phyloP scores from a whole-genome alignment of 495 filamentous ascomycete species.

The Niebla homalea region DNA sequence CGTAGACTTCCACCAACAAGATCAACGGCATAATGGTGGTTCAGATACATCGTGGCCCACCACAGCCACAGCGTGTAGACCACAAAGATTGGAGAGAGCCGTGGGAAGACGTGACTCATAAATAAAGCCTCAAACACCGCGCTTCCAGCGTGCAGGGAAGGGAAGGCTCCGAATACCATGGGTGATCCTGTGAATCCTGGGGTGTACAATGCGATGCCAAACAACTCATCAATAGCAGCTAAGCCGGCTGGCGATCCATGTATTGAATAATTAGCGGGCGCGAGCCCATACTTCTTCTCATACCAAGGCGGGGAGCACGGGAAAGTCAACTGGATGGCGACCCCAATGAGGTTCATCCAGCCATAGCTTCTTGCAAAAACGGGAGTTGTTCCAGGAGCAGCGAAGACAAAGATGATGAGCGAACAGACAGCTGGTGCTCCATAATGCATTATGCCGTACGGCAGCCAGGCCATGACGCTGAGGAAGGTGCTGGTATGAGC shows the following conservation, averaged over 20 bases:
- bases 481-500: slow-evolving; percentile 70
- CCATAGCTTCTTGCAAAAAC: slow-evolving; percentile 79
- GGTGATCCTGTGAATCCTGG: slow-evolving; percentile 78
- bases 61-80: slow-evolving; percentile 82
- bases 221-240: slow-evolving; percentile 72
- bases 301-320: slow-evolving; percentile 95
- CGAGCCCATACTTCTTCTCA: slow-evolving; percentile 76
- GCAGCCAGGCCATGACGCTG: slow-evolving; percentile 82
- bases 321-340: slow-evolving; percentile 74
- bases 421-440: slow-evolving; percentile 67
- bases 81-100: slow-evolving; percentile 59
- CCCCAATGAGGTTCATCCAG: slow-evolving; percentile 79
- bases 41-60: slow-evolving; percentile 98
- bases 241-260: slow-evolving; percentile 75
- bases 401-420: slow-evolving; percentile 69
- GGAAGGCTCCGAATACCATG: slow-evolving; percentile 88
- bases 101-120: slow-evolving; percentile 80
- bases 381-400: slow-evolving; percentile 69
- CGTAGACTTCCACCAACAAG: slow-evolving; percentile 69
- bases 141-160: slow-evolving; percentile 73
- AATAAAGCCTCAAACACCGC: slow-evolving; percentile 85
- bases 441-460: slow-evolving; percentile 83
- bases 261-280: slow-evolving; percentile 85
- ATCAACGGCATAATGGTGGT: slow-evolving; percentile 92
- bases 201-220: slow-evolving; percentile 86